Base-by-base conservation (phyloP, 2,329 filamentous ascomycete genomes). In the Colletotrichum lini region DNA sequence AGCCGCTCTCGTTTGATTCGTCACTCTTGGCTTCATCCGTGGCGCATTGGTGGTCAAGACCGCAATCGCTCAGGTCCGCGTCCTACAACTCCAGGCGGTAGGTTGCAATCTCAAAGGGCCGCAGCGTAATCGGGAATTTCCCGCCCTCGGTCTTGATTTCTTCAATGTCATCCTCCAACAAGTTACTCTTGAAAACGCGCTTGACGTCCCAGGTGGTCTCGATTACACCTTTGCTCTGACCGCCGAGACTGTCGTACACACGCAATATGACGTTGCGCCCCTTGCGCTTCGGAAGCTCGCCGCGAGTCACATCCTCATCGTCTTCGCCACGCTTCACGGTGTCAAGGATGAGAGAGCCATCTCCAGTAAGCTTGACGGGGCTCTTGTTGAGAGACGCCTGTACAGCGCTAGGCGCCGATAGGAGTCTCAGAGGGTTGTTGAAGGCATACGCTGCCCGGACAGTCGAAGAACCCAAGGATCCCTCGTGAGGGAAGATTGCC, bases 281-380 rank as follows among this genome's bases (percentile, higher is more conserved):
- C 75, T 90, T 88, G 68, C 93, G 90, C 74, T 85, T 85, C 3
- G 89, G 88, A 42, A 96, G 82, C 45, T 89, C 88, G 26, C 89
- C 88, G 18, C 86, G 82, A 54, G 87, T 90, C 53, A 95, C 88
- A 75, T 95, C 93, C 77, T 92, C 91, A 75, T 96, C 93, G 76
- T 96, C 93, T 79, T 96, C 93, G n/a, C 94, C 96, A 68, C 96
- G 92, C 87, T 99, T 99, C 80, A 99, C 88, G 0, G 92, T 92
- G 79, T 99, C 96, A 0, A 99, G 85, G 4, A 99, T 85, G 23
- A 99, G 84, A 3, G 93, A 92, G 12, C 86, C 79, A 54, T 87
- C 86, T 56, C 92, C 92, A 1, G 86, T 85, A n/a, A 98, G 82
- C 72, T 88, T 88, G 78, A 98, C 89, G 0, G 92, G 89, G 68